Base-by-base conservation (phyloP, 148 eudicot species). In the Polygonum aviculare region DNA sequence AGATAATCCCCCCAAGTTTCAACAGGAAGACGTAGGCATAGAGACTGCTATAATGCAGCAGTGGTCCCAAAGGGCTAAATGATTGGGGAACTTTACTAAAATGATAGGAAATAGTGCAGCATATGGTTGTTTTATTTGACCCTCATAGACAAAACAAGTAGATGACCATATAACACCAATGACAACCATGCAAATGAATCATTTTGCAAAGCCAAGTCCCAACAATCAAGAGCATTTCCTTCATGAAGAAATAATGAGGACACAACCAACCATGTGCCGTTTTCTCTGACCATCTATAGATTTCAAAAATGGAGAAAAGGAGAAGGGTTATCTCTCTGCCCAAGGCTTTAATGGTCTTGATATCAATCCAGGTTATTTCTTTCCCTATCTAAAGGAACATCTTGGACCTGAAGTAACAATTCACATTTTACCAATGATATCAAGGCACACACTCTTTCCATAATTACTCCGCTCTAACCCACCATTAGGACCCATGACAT, bases 111-210 rank as follows among this genome's bases (percentile, higher is more conserved):
- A 67, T 21, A 1, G 36, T 67, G 71, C 19, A 8, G 44, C 71
- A 67, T 67, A 35, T 67, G 21, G 71, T 67, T 15, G 14, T 67
- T 67, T 67, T 35, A 67, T 67, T 35, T 67, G 44, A 19, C 38
- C 19, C 40, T 36, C 44, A 38, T 36, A 67, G 72, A 36, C 36
- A 67, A 67, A 45, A 67, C 72, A 67, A 67, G 44, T 16, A 67
- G 44, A 67, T 0, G 14, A 15, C 72, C 41, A 67, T 35, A 67
- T 36, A 19, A 16, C 18, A 67, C 72, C 14, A 67, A 67, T 44
- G 72, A 67, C 72, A 67, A 12, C 72, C 72, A 67, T 67, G 72
- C 72, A 67, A 67, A 22, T 67, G 72, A 67, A 67, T 67, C 15
- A 67, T 67, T 35, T 67, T 11, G 9, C 45, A 67, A 12, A 62